phyloP scores from a whole-genome alignment of 2,329 filamentous ascomycete genomes.

The Conoideocrella luteorostrata region DNA sequence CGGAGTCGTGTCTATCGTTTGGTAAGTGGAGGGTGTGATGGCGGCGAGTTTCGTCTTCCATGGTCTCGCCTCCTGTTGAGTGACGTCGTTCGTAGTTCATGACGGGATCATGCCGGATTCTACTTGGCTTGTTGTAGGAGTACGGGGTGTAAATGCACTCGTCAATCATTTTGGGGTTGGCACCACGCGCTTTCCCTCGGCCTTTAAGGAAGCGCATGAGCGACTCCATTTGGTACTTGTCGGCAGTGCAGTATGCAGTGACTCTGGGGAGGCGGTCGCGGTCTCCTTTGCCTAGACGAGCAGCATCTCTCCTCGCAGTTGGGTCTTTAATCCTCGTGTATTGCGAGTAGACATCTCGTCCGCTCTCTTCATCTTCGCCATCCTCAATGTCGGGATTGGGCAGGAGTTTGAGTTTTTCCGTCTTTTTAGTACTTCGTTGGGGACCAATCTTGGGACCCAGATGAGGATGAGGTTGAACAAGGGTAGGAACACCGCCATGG shows the following conservation, averaged over 20 bases:
- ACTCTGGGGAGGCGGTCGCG: constrained; percentile 80
- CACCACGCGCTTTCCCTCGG: constrained; percentile 66
- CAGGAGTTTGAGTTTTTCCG: constrained; percentile 94
- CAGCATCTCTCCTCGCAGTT: constrained; percentile 84
- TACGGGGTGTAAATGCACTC: constrained; percentile 98
- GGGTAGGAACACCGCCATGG: constrained; percentile 48
- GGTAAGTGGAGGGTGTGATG: constrained; percentile 58
- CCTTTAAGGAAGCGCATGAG: constrained; percentile 89
- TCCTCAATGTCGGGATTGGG: constrained; percentile 83
- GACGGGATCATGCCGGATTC: constrained; percentile 27
- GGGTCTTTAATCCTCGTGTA: constrained; percentile 98
- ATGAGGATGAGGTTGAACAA: constrained; percentile 23
- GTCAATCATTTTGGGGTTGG: constrained; percentile 87
- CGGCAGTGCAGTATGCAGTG: constrained; percentile 93
- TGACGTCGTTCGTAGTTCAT: constrained; percentile 60
- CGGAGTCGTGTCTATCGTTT: constrained; percentile 26
- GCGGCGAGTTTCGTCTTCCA: constrained; percentile 27
- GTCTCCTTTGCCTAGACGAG: constrained; percentile 87
- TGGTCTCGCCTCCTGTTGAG: constrained; percentile 63
- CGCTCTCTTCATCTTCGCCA: constrained; percentile 77
- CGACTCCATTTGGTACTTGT: constrained; percentile 82
- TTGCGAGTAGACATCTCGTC: constrained; percentile 93
- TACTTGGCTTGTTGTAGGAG: constrained; percentile 55
- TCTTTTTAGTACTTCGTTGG: constrained; percentile 89
- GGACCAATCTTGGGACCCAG: constrained; percentile 72